A percentile compares a stretch with the other conserved stretches of the same genome.
Conservation (phyloP, 2,329 filamentous ascomycete genomes). For the Parasarocladium wereldwijsianum region DNA sequence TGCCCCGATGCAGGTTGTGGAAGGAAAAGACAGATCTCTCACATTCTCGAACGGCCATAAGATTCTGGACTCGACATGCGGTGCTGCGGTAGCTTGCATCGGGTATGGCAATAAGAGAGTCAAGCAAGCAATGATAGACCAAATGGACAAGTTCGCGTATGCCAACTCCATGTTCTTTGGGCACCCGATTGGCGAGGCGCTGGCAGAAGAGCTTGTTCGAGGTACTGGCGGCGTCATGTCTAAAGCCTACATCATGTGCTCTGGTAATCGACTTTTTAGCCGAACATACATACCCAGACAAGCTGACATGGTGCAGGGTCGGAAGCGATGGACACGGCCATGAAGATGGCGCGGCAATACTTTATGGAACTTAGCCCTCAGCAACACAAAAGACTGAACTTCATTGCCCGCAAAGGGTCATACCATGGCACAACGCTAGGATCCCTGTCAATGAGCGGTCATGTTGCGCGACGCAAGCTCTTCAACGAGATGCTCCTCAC, state of each 20-base stretch:
- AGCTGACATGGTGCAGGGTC: conserved; percentile 26
- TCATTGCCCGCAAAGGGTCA: conserved; percentile 52
- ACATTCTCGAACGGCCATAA: conserved; percentile 8
- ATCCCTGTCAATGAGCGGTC: conserved; percentile 47
- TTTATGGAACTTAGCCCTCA: conserved; percentile 24
- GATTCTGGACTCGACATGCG: conserved; percentile 6
- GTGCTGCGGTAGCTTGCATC: conserved; percentile 9
- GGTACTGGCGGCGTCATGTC: conserved; percentile 18
- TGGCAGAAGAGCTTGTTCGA: conserved; percentile 12
- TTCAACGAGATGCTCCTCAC: conserved; percentile 46
- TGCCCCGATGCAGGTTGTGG: conserved; percentile 6
- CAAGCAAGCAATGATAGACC: conserved; percentile 9
- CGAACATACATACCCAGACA: neutral
- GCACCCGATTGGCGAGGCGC: conserved; percentile 9
- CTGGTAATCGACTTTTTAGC: conserved; percentile 13
- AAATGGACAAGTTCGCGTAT: conserved; percentile 10
- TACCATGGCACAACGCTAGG: conserved; percentile 63
- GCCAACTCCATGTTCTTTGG: conserved; percentile 12
- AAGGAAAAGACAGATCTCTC: conserved; percentile 7
- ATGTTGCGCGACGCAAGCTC: conserved; percentile 39
- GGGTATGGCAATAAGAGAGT: conserved; percentile 9
- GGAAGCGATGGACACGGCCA: conserved; percentile 27
- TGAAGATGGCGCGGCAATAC: conserved; percentile 32
- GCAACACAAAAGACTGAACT: conserved; percentile 41
- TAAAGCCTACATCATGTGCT: conserved; percentile 19